Evolutionary conservation across 345 rosid genomes (phyloP).

Genomic region (Kernera saxatilis): DNA sequence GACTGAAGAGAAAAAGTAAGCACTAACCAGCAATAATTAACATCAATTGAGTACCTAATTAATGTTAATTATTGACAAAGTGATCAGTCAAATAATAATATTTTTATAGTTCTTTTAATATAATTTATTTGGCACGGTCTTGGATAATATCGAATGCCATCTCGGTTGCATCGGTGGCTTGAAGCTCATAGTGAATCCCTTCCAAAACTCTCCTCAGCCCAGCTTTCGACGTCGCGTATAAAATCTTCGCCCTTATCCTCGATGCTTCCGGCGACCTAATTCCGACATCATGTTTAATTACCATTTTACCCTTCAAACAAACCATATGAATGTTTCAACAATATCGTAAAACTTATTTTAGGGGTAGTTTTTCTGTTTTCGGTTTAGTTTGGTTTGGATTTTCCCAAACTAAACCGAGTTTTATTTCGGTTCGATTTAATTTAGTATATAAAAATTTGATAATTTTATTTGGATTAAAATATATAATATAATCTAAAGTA

Average conservation of each 20-base stretch:
- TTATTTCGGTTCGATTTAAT: too few relatives aligned
- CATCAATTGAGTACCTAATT: conserved; percentile 19
- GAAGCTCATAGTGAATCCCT: conserved; percentile 88
- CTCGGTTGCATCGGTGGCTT: conserved; percentile 93
- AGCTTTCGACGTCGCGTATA: conserved; percentile 85
- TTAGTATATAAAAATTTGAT: too few relatives aligned
- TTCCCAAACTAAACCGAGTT: too few relatives aligned
- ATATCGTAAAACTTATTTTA: too few relatives aligned
- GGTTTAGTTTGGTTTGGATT: too few relatives aligned
- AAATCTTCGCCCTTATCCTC: conserved; percentile 76
- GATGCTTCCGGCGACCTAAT: conserved; percentile 83
- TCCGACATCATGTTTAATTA: not conserved
- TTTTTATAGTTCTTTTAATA: not conserved
- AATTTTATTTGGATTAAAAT: too few relatives aligned
- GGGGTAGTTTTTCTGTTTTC: not conserved
- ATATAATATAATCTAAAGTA: too few relatives aligned
- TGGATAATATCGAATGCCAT: conserved; percentile 89
- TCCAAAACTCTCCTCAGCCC: conserved; percentile 85
- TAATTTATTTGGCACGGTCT: conserved; percentile 60
- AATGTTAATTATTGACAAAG: conserved; percentile 39
- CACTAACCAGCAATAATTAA: conserved; percentile 29
- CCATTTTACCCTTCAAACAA: not conserved
- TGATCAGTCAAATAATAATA: conserved; percentile 20
- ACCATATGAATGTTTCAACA: too few relatives aligned
- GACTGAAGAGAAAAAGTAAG: conserved; percentile 5